Percentiles rank a stretch among this genome's conserved stretches.
These are phyloP conservation scores for Solanum lignicaule DNA, from an alignment of 257 asterid genomes.

Conservation along the genomic window DNA sequence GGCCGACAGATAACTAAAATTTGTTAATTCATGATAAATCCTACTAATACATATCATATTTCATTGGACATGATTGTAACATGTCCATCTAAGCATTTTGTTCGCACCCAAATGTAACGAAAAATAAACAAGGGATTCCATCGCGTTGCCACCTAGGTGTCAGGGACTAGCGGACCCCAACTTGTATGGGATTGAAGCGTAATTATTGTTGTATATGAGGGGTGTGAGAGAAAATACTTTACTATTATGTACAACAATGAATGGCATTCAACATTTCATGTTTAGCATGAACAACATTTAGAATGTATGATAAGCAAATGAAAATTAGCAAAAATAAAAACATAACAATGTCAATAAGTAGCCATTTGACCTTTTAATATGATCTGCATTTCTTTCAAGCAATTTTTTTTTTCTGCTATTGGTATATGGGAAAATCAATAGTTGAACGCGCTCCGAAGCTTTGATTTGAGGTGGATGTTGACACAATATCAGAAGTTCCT, in stretches of 20 bases:
- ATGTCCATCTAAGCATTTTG: background rate
- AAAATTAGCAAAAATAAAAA: constrained; percentile 5
- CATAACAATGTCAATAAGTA: constrained; percentile 36
- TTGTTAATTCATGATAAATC: background rate
- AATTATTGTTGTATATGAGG: background rate
- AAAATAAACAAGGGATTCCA: no score
- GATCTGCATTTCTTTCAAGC: background rate
- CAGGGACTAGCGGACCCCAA: background rate
- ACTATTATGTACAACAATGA: background rate
- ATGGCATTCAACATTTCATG: background rate
- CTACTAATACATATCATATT: background rate
- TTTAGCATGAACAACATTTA: background rate
- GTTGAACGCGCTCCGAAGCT: background rate
- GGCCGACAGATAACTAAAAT: background rate
- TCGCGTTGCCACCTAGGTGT: background rate
- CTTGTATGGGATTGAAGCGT: background rate
- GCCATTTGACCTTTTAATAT: constrained; percentile 7
- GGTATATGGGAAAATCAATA: constrained; percentile 7
- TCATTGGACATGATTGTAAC: background rate
- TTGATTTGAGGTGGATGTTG: constrained; percentile 15
- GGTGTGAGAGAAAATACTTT: background rate
- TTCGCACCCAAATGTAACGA: background rate
- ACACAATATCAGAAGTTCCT: constrained; percentile 35
- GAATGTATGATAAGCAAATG: background rate
- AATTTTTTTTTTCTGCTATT: background rate